phyloP scores from a whole-genome alignment of 2,329 filamentous ascomycete species.

The Arachnopeziza araneosa region DNA sequence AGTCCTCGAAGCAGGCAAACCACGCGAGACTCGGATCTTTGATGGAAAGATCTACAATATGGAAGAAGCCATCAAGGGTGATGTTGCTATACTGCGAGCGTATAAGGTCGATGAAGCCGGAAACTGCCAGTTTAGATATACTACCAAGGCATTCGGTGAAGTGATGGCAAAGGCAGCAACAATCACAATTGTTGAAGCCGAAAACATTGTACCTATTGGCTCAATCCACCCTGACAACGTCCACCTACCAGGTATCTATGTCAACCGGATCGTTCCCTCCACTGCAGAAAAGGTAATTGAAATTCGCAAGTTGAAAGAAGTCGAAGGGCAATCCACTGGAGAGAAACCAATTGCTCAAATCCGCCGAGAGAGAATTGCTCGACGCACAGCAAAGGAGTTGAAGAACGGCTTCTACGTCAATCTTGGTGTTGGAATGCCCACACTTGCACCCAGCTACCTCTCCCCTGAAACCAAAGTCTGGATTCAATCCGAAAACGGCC shows the following conservation, averaged over 20 bases:
- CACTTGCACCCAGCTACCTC: conserved; percentile 73
- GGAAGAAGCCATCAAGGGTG: conserved; percentile 70
- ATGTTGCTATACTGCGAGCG: conserved; percentile 72
- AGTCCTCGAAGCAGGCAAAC: conserved; percentile 57
- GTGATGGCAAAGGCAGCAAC: conserved; percentile 79
- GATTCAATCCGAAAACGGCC: conserved; percentile 83
- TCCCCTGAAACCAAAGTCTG: conserved; percentile 65
- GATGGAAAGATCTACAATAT: conserved; percentile 68
- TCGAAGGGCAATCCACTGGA: conserved; percentile 22
- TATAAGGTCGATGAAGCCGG: conserved; percentile 72
- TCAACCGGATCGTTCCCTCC: conserved; percentile 73
- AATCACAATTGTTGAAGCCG: conserved; percentile 76
- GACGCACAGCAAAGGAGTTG: conserved; percentile 72
- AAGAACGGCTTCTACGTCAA: conserved; percentile 75
- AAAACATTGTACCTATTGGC: conserved; percentile 73
- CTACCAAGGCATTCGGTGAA: conserved; percentile 68
- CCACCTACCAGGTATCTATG: conserved; percentile 75
- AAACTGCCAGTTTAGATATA: conserved; percentile 74
- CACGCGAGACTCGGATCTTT: conserved; percentile 68
- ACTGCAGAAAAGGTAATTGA: conserved; percentile 69
- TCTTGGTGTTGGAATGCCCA: conserved; percentile 79
- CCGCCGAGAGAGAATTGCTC: conserved; percentile 67
- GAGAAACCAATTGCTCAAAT: conserved; percentile 41
- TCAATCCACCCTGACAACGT: conserved; percentile 68
- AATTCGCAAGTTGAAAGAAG: conserved; percentile 53